A percentile compares a stretch with the other conserved stretches of the same genome.
Conservation (phyloP, 2,329 filamentous ascomycete genomes). For the Microcera coccophila region DNA sequence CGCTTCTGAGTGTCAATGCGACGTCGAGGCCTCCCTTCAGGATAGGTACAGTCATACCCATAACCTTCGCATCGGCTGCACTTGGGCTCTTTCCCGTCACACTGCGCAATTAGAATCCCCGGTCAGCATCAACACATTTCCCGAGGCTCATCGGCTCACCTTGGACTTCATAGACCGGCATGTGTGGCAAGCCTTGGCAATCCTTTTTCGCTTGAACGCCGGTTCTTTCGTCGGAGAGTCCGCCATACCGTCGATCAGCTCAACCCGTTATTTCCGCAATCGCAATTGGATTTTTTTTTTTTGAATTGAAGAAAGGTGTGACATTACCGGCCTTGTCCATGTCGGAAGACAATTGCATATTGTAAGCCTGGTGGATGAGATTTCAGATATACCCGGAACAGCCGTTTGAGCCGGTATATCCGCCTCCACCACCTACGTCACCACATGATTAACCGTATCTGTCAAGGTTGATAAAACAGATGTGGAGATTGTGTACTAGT, state of each 20-base stretch:
- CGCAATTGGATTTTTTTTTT: no score
- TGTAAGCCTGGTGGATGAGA: neutral
- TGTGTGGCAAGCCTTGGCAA: slow-evolving; percentile 23
- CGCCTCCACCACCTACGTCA: no score
- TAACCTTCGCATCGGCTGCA: slow-evolving; percentile 25
- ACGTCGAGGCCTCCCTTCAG: neutral
- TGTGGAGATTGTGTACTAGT: no score
- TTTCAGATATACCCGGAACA: neutral
- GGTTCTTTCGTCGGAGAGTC: neutral
- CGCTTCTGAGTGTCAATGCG: neutral
- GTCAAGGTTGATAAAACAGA: no score
- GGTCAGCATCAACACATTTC: neutral
- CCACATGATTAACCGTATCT: no score
- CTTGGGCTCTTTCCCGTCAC: slow-evolving; percentile 19
- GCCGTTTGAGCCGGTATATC: neutral
- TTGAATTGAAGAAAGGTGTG: no score
- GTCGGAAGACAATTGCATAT: neutral
- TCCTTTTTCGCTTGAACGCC: slow-evolving; percentile 15
- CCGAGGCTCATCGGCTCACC: slow-evolving; percentile 5
- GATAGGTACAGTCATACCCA: slow-evolving; percentile 19
- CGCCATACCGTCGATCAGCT: neutral
- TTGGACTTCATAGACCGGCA: slow-evolving; percentile 26
- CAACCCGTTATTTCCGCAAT: neutral
- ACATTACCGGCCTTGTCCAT: no score
- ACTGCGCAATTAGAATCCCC: neutral